A percentile compares a stretch with the other conserved stretches of the same genome.
phyloP scores from a whole-genome alignment of 495 filamentous ascomycete species.

The Choiromyces venosus region DNA sequence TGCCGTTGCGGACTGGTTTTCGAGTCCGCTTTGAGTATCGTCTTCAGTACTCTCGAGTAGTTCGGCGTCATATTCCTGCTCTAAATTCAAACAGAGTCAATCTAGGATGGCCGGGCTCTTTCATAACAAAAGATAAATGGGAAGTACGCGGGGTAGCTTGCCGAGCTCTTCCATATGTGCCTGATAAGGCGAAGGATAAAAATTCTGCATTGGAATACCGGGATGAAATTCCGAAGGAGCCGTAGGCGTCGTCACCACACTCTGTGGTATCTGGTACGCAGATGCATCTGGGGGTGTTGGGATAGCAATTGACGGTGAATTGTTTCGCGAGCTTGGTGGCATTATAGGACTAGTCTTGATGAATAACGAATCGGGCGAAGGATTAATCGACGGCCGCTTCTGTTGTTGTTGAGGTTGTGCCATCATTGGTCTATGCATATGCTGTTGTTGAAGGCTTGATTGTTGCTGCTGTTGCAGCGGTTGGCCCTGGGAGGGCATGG shows the following conservation, averaged over 20 bases:
- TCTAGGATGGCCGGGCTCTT: slow-evolving; percentile 76
- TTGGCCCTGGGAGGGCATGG: slow-evolving; percentile 49
- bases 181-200: slow-evolving; percentile 81
- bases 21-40: slow-evolving; percentile 41
- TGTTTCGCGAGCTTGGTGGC: slow-evolving; percentile 35
- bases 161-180: slow-evolving; percentile 96
- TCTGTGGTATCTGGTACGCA: slow-evolving; percentile 43
- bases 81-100: slow-evolving; percentile 71
- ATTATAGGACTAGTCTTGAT: slow-evolving; percentile 42
- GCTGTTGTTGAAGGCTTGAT: slow-evolving; percentile 26
- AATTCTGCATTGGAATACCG: slow-evolving; percentile 45
- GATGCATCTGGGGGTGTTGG: slow-evolving; percentile 44
- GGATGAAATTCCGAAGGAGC: slow-evolving; percentile 36
- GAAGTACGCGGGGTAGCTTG: slow-evolving; percentile 67
- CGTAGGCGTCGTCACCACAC: slow-evolving; percentile 39
- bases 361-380: slow-evolving; percentile 36
- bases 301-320: slow-evolving; percentile 44
- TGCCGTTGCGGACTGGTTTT: slow-evolving; percentile 31
- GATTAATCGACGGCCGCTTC: slow-evolving; percentile 36
- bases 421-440: slow-evolving; percentile 36
- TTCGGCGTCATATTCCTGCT: slow-evolving; percentile 98
- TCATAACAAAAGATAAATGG: slow-evolving; percentile 49
- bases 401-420: slow-evolving; percentile 29
- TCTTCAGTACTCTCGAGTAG: slow-evolving; percentile 85
- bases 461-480: slow-evolving; percentile 40